Evolutionary conservation across 257 asterid genomes (phyloP), one percentile per base, ranked within the genome.

Genomic region (Sherardia arvensis): DNA sequence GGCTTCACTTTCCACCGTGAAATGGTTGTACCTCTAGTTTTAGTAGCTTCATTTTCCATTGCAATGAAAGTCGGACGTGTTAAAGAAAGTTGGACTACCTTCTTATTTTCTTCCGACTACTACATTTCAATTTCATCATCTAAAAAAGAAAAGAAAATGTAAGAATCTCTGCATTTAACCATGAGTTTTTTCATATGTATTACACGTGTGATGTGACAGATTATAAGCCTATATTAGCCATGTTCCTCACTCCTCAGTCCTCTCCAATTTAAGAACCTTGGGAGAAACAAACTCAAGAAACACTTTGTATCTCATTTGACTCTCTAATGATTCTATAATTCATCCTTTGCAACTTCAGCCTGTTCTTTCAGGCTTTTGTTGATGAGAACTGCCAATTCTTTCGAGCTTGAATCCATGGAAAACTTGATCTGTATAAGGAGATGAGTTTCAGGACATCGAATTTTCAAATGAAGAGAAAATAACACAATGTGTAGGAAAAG

Each of bases 361-460:
- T 79, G 78, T 64, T 65, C 66, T 81, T 85, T 90, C 69, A 93
- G 65, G 25, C 73, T 70, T 55, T 76, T 81, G 91, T 93, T 90
- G 81, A 87, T 84, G 57, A 84, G 80, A 38, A 86, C 74, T 25
- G 97, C 96, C 76, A 84, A 67, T 0, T 87, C 97, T 80, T 92
- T 92, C 61, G 79, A 61, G 73, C 84, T 69, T 30, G 95, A 84
- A 65, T 85, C 87, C 23, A 85, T 74, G 4, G 95, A 76, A 56
- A 92, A 71, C 69, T 70, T 74, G 69, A 84, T 80, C 97, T 92
- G 83, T 76, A 53, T 14, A 21, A 17, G 61, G 67, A 63, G 67
- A 64, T 10, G 26, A 56, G 62, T 62, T 69, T 40, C 33, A 25
- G 63, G 36, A 47, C 5, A 11, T 33, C 25, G 21, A 65, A 29